Base-by-base conservation (phyloP, 495 filamentous ascomycete species). In the Xylona heveae region DNA sequence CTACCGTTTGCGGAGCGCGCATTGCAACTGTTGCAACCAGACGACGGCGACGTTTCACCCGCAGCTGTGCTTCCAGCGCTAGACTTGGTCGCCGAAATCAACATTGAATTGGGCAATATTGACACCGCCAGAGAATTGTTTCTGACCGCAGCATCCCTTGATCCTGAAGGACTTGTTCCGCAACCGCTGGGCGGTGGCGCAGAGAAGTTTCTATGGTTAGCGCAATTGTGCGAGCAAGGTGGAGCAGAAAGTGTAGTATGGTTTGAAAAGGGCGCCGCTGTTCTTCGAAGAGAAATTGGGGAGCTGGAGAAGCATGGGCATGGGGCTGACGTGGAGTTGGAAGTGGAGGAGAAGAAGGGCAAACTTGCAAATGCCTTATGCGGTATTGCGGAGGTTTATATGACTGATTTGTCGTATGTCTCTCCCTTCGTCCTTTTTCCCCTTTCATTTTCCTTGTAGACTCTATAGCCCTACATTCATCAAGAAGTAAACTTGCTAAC, bases 131-230 rank as follows among this genome's bases (percentile, higher is more conserved):
- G 70, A 30, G 41, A 55, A 16, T 69, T 65, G 44, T 92, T 91
- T 45, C 41, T 66, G 16, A 52, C 55, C 6, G 82, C 88, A 0
- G 74, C 73, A 19, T 50, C 62, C 5, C 51, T 78, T 7, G 90
- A 95, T 48, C 66, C 71, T 5, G 64, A 74, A 33, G 85, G 85
- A 3, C 49, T 45, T 25, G 50, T 62, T 33, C 56, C 64, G 2
- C 60, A 69, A 33, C 55, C 60, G 3, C 56, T 68, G 27, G 81
- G 79, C 12, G 80, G 78, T 5, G 90, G 84, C 0, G 69, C 83
- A 0, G 88, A 94, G 44, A 95, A 93, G 51, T 95, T 95, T 47
- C 55, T 99, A 1, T 94, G 82, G 72, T 61, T 95, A 17, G 88
- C 90, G 27, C 90, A 99, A 52, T 62, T 99, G 46, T 78, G 73